Conservation (phyloP, 306 rosid genomes). For the Amphicarpaea edgeworthii region DNA sequence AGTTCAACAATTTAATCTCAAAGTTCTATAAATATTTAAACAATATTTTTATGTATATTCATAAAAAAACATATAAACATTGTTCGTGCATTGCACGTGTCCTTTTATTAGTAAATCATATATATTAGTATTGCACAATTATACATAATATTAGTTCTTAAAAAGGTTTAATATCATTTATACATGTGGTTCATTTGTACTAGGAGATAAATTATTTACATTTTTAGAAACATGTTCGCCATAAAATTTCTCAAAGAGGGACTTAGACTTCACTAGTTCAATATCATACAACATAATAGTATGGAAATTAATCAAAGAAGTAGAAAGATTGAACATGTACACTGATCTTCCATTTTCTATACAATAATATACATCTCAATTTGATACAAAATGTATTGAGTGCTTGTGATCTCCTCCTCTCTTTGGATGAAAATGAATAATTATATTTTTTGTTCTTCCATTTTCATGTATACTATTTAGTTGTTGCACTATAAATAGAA, state of each 20-base stretch:
- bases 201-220: too few relatives aligned
- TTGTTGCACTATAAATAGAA: slow-evolving; percentile 13
- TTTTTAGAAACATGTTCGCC: too few relatives aligned
- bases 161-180: too few relatives aligned
- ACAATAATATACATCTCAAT: slow-evolving; percentile 42
- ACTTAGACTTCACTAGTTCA: not conserved
- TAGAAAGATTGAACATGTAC: slow-evolving; percentile 4
- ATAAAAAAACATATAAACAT: too few relatives aligned
- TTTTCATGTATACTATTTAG: slow-evolving; percentile 12
- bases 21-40: too few relatives aligned
- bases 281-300: not conserved
- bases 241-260: not conserved
- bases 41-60: too few relatives aligned
- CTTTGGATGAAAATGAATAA: slow-evolving; percentile 14
- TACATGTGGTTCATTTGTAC: too few relatives aligned
- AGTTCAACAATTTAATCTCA: too few relatives aligned
- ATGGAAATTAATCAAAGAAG: not conserved
- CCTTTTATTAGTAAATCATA: too few relatives aligned
- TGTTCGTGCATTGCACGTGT: too few relatives aligned
- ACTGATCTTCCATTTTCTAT: slow-evolving; percentile 40
- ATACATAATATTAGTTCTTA: too few relatives aligned
- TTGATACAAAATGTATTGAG: slow-evolving; percentile 28
- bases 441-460: slow-evolving; percentile 37
- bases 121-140: too few relatives aligned
- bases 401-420: not conserved